These are phyloP conservation scores for Elasticomyces elasticus DNA, from an alignment of 495 filamentous ascomycete species.

Conservation along the genomic window DNA sequence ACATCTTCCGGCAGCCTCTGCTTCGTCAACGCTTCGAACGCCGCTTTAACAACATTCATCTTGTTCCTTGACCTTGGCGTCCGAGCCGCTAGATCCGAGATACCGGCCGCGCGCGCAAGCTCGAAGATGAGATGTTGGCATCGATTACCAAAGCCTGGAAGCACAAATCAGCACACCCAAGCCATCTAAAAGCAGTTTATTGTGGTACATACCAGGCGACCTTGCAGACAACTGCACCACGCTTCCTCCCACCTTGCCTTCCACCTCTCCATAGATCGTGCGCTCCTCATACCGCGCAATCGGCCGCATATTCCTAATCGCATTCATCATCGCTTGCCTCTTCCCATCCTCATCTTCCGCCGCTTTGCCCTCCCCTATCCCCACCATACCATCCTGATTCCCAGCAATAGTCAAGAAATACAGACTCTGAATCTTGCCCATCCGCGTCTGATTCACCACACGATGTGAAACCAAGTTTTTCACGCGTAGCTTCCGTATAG, in stretches of 20 bases:
- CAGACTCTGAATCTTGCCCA: constrained; percentile 73
- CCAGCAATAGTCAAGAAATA: constrained; percentile 71
- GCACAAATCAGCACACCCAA: background rate
- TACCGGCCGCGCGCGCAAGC: constrained; percentile 72
- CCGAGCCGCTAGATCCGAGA: constrained; percentile 72
- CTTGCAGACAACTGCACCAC: constrained; percentile 64
- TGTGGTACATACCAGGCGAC: constrained; percentile 61
- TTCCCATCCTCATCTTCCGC: constrained; percentile 55
- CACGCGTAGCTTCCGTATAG: constrained; percentile 46
- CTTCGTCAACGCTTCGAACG: constrained; percentile 66
- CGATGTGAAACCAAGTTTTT: constrained; percentile 60
- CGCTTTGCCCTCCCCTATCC: constrained; percentile 81
- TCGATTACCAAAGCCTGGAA: constrained; percentile 77
- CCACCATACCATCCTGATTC: constrained; percentile 73
- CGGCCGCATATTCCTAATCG: constrained; percentile 78
- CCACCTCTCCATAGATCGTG: constrained; percentile 80
- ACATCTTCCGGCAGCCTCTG: constrained; percentile 83
- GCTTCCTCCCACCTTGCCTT: constrained; percentile 64
- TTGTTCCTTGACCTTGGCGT: constrained; percentile 75
- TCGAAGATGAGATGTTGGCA: constrained; percentile 86
- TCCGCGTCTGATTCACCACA: constrained; percentile 87
- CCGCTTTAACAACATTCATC: constrained; percentile 94
- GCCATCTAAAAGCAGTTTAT: background rate
- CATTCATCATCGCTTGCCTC: constrained; percentile 58
- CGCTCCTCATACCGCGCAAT: constrained; percentile 80